Evolutionary conservation across 2,329 filamentous ascomycete genomes (phyloP).

Genomic region (Talaromyces sp.): DNA sequence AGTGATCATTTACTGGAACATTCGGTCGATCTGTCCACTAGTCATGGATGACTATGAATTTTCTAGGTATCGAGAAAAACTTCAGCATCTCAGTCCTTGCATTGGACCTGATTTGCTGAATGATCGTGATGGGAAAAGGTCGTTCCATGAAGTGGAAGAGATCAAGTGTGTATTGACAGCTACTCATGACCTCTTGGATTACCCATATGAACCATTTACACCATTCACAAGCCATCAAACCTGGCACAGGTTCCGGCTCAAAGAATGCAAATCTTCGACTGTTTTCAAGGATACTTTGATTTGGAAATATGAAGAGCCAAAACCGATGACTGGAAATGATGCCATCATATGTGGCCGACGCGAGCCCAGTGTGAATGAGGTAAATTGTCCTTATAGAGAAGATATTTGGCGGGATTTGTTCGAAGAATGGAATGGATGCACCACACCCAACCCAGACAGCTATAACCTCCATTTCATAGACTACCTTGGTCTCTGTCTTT

Average conservation of each 20-base stretch:
- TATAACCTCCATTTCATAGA: neutral
- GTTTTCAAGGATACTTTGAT: neutral
- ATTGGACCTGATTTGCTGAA: neutral
- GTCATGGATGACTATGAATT: neutral
- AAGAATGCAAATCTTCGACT: neutral
- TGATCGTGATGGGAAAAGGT: neutral
- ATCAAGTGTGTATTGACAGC: neutral
- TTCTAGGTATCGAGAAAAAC: neutral
- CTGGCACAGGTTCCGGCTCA: neutral
- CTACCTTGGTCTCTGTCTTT: constrained; percentile 8
- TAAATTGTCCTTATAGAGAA: neutral
- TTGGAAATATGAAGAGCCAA: neutral
- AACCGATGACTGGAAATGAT: neutral
- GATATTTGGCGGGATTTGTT: neutral
- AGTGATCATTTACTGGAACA: constrained; percentile 16
- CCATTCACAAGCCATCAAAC: neutral
- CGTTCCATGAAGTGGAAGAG: neutral
- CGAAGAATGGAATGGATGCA: neutral
- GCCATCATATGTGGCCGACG: neutral
- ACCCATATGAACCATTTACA: neutral
- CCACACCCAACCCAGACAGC: neutral
- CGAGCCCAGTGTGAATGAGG: neutral
- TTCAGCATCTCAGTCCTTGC: neutral
- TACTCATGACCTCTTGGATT: neutral
- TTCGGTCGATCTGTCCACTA: constrained; percentile 3